Base-by-base conservation (phyloP, 495 filamentous ascomycete genomes). In the Lepraria neglecta region DNA sequence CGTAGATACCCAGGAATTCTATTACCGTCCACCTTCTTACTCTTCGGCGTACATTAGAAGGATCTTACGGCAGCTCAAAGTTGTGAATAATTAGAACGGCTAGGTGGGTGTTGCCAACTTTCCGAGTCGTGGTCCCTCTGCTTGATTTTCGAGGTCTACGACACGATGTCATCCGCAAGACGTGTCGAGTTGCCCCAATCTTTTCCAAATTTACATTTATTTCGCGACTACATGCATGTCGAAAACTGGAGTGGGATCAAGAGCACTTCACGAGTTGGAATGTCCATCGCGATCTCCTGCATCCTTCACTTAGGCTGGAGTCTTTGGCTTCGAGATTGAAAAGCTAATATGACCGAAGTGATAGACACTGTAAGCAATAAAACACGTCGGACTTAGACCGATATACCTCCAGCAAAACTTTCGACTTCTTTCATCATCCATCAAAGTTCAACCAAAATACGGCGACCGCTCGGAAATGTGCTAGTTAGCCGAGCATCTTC, bases 51-150 rank as follows among this genome's bases (percentile, higher is more conserved):
- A 33, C 7, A 42, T 44, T 53, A 60, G 58, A 60, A 21, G 35
- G 51, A 14, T 24, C 12, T 1, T 19, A 19, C n/a, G 12, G 28
- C 35, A 43, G 12, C 17, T 15, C 14, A 53, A 60, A 12, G 44
- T n/a, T 53, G 58, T 60, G 58, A 33, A 53, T 53, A 35, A 54
- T 54, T 54, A 60, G 58, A 60, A 53, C n/a, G 48, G 35, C 58
- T 60, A 60, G 58, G 58, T 60, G 40, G 35, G 58, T 53, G 24
- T 21, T 50, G 51, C n/a, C 38, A 7, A 40, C 48, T 6, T 21
- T 33, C 35, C 28, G 0, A 38, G 31, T 35, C 5, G 51, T 19
- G 9, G 35, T 5, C 17, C 12, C n/a, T 17, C 35, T 38, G 51
- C 31, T 17, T n/a, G 31, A n/a, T n/a, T n/a, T 38, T 9, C 30